Conservation (phyloP, 2,329 filamentous ascomycete species). For the Hypoxylon sp. region DNA sequence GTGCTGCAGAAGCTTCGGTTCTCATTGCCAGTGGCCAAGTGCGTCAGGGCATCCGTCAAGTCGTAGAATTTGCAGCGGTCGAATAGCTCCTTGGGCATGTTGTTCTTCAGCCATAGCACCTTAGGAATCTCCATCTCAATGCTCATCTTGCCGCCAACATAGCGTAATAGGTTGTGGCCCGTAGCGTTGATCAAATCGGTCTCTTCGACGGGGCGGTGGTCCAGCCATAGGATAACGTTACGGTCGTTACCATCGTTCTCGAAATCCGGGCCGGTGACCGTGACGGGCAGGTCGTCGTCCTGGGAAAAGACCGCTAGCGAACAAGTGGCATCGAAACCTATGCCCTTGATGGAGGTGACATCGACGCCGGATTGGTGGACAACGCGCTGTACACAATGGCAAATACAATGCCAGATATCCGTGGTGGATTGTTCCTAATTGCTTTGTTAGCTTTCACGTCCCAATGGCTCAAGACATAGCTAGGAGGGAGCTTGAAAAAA, state of each 20-base stretch:
- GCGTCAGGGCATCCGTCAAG: constrained; percentile 90
- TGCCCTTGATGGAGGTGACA: constrained; percentile 81
- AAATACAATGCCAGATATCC: constrained; percentile 97
- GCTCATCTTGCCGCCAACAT: constrained; percentile 98
- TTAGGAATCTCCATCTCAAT: constrained; percentile 99
- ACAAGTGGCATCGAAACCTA: constrained; percentile 99
- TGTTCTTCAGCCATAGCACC: constrained; percentile 97
- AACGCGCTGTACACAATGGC: constrained; percentile 85
- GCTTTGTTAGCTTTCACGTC: constrained; percentile 26
- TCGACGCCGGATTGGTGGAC: constrained; percentile 86
- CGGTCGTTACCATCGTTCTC: constrained; percentile 85
- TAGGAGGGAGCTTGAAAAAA: constrained; percentile 9
- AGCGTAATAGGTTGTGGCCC: constrained; percentile 90
- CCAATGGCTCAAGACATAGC: constrained; percentile 21
- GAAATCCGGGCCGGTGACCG: constrained; percentile 92
- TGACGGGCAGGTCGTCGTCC: constrained; percentile 90
- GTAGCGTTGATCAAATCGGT: constrained; percentile 95
- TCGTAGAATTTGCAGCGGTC: constrained; percentile 98
- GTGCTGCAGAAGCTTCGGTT: constrained; percentile 95
- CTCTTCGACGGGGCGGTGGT: constrained; percentile 92
- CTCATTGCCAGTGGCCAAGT: constrained; percentile 93
- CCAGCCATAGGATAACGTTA: constrained; percentile 97
- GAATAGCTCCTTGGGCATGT: constrained; percentile 95
- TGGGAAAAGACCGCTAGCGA: constrained; percentile 91
- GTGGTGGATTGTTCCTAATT: constrained; percentile 92